Percentiles rank a stretch among this genome's conserved stretches.
These are phyloP conservation scores for Globisporangium emineosum DNA, from an alignment of 352 stramenopile genomes.

Conservation along the genomic window DNA sequence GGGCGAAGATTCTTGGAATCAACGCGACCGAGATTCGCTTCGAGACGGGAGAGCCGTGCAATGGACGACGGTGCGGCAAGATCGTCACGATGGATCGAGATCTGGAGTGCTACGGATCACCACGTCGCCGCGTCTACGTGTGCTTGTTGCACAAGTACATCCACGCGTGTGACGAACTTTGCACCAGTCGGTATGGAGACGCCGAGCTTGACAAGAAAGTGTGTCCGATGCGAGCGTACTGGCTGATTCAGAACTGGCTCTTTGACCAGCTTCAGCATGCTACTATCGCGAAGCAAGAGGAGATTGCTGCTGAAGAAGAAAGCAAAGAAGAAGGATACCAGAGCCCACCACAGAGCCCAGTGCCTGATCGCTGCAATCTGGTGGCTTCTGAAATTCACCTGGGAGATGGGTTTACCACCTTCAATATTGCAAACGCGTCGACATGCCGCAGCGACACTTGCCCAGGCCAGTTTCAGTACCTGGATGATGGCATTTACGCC, in stretches of 20 bases:
- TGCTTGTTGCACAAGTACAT: constrained; percentile 80
- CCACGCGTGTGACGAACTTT: constrained; percentile 73
- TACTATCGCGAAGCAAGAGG: constrained; percentile 11
- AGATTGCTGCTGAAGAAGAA: constrained; percentile 14
- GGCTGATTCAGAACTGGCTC: constrained; percentile 78
- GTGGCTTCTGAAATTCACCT: constrained; percentile 56
- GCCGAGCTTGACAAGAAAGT: constrained; percentile 62
- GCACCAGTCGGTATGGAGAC: constrained; percentile 59
- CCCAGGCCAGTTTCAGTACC: constrained; percentile 47
- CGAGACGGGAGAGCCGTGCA: constrained; percentile 62
- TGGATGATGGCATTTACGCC: constrained; percentile 74
- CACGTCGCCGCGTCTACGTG: constrained; percentile 67
- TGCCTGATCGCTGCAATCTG: constrained; percentile 26
- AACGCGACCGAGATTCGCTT: constrained; percentile 69
- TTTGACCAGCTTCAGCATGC: constrained; percentile 58
- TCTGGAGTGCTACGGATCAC: constrained; percentile 67
- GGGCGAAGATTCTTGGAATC: constrained; percentile 59
- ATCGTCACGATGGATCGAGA: constrained; percentile 83
- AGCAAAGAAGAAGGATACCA: constrained; percentile 19
- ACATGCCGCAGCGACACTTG: constrained; percentile 44
- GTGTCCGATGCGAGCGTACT: constrained; percentile 68
- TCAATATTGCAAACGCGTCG: constrained; percentile 38
- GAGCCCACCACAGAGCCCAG: constrained; percentile 1
- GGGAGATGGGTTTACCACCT: constrained; percentile 51
- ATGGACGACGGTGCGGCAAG: constrained; percentile 60